A percentile compares a stretch with the other conserved stretches of the same genome.
Conservation (phyloP, 2,329 filamentous ascomycete genomes). For the Pseudonectria foliicola region DNA sequence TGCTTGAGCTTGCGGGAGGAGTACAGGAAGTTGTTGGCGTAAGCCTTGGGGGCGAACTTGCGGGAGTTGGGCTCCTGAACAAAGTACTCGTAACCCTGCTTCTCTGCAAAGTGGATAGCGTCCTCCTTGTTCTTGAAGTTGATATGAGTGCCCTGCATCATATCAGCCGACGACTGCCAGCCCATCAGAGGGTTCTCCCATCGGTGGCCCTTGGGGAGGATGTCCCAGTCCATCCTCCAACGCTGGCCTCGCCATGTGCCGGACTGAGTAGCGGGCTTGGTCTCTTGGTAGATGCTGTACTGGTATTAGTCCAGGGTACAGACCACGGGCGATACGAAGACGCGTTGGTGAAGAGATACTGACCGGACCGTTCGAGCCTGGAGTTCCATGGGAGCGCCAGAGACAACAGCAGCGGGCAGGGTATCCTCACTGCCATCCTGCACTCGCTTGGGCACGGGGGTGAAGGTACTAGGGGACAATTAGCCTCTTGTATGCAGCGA, state of each 20-base stretch:
- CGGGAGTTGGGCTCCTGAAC: conserved; percentile 93
- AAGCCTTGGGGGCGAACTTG: conserved; percentile 79
- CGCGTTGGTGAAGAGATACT: conserved; percentile 16
- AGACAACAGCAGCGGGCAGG: conserved; percentile 77
- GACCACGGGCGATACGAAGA: not conserved
- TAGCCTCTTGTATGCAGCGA: conserved; percentile 9
- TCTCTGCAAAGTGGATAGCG: conserved; percentile 90
- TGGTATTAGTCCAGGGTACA: conserved; percentile 6
- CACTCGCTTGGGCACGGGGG: conserved; percentile 79
- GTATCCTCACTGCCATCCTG: conserved; percentile 85
- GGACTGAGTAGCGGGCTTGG: conserved; percentile 95
- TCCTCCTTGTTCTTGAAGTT: conserved; percentile 92
- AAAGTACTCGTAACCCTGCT: conserved; percentile 98
- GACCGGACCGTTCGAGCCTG: conserved; percentile 93
- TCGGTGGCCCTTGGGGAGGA: conserved; percentile 82
- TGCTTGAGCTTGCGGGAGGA: conserved; percentile 80
- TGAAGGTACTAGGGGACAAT: conserved; percentile 61
- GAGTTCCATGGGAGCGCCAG: conserved; percentile 86
- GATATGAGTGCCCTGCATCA: conserved; percentile 88
- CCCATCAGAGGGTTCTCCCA: conserved; percentile 99
- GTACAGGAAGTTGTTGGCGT: conserved; percentile 94
- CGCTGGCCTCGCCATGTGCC: conserved; percentile 75
- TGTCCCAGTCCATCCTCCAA: conserved; percentile 99
- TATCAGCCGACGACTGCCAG: conserved; percentile 93
- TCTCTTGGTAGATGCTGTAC: conserved; percentile 77